These are phyloP conservation scores for Scenedesmus sp. DNA, from an alignment of 163 green algal genomes.

Conservation along the genomic window DNA sequence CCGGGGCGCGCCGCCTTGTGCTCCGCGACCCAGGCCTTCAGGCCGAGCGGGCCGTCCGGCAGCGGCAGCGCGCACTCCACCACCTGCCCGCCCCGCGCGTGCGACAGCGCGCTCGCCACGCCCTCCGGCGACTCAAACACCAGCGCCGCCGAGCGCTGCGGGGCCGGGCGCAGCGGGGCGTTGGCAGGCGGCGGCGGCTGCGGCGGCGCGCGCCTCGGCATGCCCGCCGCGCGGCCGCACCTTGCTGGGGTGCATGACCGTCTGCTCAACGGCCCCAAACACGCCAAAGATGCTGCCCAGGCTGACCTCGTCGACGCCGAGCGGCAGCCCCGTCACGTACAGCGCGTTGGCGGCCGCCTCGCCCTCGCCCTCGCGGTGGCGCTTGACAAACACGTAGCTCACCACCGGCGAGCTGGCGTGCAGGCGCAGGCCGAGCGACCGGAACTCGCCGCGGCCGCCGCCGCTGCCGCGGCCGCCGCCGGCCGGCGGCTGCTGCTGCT, in stretches of 20 bases:
- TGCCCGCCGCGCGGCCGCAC: background rate
- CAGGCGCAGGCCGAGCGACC: conserved; percentile 30
- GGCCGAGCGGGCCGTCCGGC: conserved; percentile 34
- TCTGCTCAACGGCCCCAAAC: conserved; percentile 58
- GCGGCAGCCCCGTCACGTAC: conserved; percentile 62
- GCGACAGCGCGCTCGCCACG: conserved; percentile 45
- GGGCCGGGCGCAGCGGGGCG: background rate
- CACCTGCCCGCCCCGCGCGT: conserved; percentile 38
- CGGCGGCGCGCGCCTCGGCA: background rate
- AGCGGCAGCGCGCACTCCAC: conserved; percentile 46
- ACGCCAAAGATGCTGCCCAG: conserved; percentile 57
- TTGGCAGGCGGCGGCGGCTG: background rate
- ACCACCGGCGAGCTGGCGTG: conserved; percentile 4
- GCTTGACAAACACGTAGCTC: conserved; percentile 41
- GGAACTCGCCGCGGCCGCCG: conserved; percentile 7
- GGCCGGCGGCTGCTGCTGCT: conserved; percentile 9
- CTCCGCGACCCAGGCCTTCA: conserved; percentile 69
- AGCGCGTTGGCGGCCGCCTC: conserved; percentile 35
- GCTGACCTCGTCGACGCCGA: conserved; percentile 36
- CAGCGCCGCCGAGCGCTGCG: conserved; percentile 66
- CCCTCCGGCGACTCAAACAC: conserved; percentile 53
- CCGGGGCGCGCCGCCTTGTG: conserved; percentile 74
- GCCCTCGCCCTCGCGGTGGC: conserved; percentile 35
- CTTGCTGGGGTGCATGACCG: conserved; percentile 57
- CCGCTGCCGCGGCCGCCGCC: no score